A percentile compares a stretch with the other conserved stretches of the same genome.
Conservation (phyloP, 371 early-diverging fungal species). For the Haplosporangium sp. region DNA sequence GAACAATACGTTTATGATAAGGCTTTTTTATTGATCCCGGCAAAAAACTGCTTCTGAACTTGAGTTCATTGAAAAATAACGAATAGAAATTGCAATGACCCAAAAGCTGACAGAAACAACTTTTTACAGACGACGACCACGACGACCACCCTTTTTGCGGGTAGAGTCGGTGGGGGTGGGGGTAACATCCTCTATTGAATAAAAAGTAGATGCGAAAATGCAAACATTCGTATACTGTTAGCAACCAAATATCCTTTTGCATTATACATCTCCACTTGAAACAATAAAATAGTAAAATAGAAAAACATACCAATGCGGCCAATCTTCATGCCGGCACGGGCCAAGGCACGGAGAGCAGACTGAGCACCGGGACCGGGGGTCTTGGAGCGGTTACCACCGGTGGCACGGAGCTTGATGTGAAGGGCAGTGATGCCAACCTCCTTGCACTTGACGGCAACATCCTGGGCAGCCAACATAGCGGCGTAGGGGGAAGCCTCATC, state of each 20-base stretch:
- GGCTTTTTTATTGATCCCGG: slow-evolving; percentile 16
- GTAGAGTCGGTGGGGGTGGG: slow-evolving; percentile 99
- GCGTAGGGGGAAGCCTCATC: slow-evolving; percentile 99
- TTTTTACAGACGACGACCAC: slow-evolving; percentile 99
- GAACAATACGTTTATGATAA: slow-evolving; percentile 2
- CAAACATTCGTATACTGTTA: neutral
- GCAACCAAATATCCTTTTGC: neutral
- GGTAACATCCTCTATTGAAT: slow-evolving; percentile 93
- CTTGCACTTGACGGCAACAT: slow-evolving; percentile 99
- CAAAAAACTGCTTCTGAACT: slow-evolving; percentile 24
- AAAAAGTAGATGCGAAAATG: slow-evolving; percentile 10
- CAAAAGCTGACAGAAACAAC: slow-evolving; percentile 24
- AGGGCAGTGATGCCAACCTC: slow-evolving; percentile 99
- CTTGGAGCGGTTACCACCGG: slow-evolving; percentile 99
- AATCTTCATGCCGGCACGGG: slow-evolving; percentile 91
- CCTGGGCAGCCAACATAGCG: slow-evolving; percentile 99
- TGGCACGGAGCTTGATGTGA: slow-evolving; percentile 99
- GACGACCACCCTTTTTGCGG: slow-evolving; percentile 99
- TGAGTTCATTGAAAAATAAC: slow-evolving; percentile 3
- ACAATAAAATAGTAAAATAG: no score
- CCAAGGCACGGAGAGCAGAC: slow-evolving; percentile 99
- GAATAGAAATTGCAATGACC: slow-evolving; percentile 1
- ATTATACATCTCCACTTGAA: no score
- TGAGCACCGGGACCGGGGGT: slow-evolving; percentile 99
- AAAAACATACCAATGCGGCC: slow-evolving; percentile 45